A percentile compares a stretch with the other conserved stretches of the same genome.
phyloP scores from a whole-genome alignment of 2,329 filamentous ascomycete species.

The Epichloe gansuensis region DNA sequence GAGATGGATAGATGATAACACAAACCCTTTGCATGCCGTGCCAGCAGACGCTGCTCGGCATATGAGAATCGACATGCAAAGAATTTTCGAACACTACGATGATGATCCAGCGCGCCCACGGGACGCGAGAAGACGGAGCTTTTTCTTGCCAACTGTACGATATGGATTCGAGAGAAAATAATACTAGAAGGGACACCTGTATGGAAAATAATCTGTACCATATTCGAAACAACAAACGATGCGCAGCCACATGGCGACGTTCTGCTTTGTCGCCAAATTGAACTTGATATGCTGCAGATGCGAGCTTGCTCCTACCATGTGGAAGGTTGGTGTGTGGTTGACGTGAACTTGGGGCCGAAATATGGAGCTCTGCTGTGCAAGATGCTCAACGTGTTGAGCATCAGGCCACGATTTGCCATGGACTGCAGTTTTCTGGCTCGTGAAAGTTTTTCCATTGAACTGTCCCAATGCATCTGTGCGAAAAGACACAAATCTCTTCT shows the following conservation, averaged over 20 bases:
- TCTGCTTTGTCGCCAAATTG: background rate
- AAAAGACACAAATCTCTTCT: no score
- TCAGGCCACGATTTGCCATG: no score
- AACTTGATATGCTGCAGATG: background rate
- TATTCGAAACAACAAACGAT: background rate
- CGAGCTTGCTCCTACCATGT: background rate
- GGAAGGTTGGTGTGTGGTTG: background rate
- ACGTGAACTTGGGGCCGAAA: no score
- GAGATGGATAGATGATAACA: background rate
- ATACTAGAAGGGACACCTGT: background rate
- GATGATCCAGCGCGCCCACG: background rate
- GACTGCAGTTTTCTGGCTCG: no score
- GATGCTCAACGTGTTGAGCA: no score
- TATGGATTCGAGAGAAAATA: background rate
- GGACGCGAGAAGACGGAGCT: background rate
- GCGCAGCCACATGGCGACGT: background rate
- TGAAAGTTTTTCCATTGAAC: no score
- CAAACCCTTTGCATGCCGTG: background rate
- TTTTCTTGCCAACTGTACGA: constrained; percentile 8
- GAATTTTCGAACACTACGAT: background rate
- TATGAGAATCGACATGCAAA: background rate
- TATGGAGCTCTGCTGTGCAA: no score
- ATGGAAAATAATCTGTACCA: background rate
- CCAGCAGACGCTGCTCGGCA: background rate
- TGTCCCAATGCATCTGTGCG: no score